Base-by-base conservation (phyloP, 305 asterid species). In the Rubia occidens region DNA sequence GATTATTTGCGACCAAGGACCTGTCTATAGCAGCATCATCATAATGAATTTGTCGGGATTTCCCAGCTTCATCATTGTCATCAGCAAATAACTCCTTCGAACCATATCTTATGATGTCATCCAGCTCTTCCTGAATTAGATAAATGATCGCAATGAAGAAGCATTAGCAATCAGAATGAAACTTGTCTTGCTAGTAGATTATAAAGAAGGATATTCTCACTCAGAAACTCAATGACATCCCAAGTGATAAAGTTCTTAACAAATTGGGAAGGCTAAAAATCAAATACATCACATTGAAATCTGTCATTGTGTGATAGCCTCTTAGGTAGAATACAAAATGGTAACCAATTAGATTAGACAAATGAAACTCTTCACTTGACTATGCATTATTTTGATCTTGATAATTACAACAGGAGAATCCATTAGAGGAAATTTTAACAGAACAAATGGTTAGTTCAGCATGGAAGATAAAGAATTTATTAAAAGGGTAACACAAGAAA, bases 21-120 rank as follows among this genome's bases (percentile, higher is more conserved):
- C 99, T 85, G 77, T 88, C 96, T 78, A 94, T 91, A 66, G 99
- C 97, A 79, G 96, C 76, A 79, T 86, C 99, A 73, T 94, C 99
- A 74, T 94, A 94, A 84, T 89, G 99, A 73, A 94, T 94, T 83
- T 94, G 99, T 20, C 96, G 92, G 70, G 97, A 91, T 83, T 94
- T 94, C 61, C 90, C 97, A 47, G 86, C 75, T 78, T 94, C 97
- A 29, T 91, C 99, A 72, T 81, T 91, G 68, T 88, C 99, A 80
- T 91, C 99, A 66, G 87, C 94, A 88, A 94, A 94, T 71, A 94
- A 80, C 87, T 94, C 99, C 81, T 91, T 87, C 45, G 99, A 83
- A 53, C 99, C 99, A 76, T 94, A 94, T 78, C 96, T 89, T 75
- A 94, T 91, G 77, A 94, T 94, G 81, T 89, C 99, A 81, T 94